Evolutionary conservation across 306 rosid genomes (phyloP), one percentile per base, ranked within the genome.

Genomic region (Lablab purpureus): DNA sequence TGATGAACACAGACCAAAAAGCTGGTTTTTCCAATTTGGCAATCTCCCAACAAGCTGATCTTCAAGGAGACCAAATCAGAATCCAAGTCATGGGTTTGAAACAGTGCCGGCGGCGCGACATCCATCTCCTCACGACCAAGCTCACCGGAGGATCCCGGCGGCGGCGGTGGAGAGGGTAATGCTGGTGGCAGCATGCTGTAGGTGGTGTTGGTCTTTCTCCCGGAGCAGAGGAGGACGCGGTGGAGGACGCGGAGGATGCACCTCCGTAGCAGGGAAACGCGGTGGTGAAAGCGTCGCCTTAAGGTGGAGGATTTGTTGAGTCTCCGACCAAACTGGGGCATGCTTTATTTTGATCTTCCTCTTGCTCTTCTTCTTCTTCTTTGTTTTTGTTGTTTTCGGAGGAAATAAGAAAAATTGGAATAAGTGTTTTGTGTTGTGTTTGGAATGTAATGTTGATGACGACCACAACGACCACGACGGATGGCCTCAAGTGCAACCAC

Each of bases 21-120:
- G 80, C 97, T 87, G 62, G 99, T 92, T 87, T 95, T 95, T 67
- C 99, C 99, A 37, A 90, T 91, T 81, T 88, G 86, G 81, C 87
- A 79, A 46, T 95, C 98, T 22, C 99, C 99, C 85, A 95, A 80
- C 32, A 95, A 89, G 82, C 87, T 88, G 71, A 95, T 92, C 93
- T 95, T 95, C 75, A 95, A 77, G 34, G 94, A 67, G 73, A 95
- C 98, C 85, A 95, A 85, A 87, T 95, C 97, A 13, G 87, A 82
- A 32, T 93, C 97, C 36, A 55, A 58, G 6, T 86, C 91, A 66
- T 78, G 78, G 46, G 74, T 56, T n/a, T 74, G 86, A 62, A 71
- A 69, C 67, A 36, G 4, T 0, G 73, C 25, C 6, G 83, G 41
- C 5, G n/a, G 25, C 8, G 77, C 5, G 10, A 63, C 43, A 60